A percentile compares a stretch with the other conserved stretches of the same genome.
Conservation (phyloP, 2,329 filamentous ascomycete species). For the Pezicula carpinea region DNA sequence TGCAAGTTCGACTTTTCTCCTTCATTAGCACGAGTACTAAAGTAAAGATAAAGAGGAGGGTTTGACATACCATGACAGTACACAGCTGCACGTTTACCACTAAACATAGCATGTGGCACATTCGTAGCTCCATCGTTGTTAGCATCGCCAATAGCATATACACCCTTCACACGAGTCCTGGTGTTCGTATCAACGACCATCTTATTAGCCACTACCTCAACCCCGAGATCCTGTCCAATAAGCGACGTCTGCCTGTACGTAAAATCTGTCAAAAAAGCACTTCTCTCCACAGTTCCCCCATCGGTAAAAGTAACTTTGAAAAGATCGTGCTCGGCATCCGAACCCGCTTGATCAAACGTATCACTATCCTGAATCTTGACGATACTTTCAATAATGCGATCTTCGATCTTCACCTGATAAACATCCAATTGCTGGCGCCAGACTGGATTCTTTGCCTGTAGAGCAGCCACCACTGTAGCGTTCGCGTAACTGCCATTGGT, state of each 20-base stretch:
- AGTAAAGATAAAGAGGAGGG: background rate
- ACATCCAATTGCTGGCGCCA: conserved; percentile 46
- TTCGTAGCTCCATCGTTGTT: conserved; percentile 58
- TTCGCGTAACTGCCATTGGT: conserved; percentile 55
- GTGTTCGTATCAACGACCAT: conserved; percentile 5
- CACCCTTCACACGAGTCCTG: conserved; percentile 42
- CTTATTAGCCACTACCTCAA: conserved; percentile 4
- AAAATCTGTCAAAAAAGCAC: conserved; percentile 48
- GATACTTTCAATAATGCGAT: conserved; percentile 47
- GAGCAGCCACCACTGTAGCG: conserved; percentile 34
- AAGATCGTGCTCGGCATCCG: conserved; percentile 41
- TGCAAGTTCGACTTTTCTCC: conserved; percentile 9
- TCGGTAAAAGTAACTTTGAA: conserved; percentile 50
- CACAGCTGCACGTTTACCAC: conserved; percentile 53
- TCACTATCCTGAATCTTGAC: conserved; percentile 37
- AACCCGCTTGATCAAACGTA: conserved; percentile 1
- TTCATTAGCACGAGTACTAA: background rate
- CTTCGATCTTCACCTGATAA: conserved; percentile 50
- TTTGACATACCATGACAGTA: conserved; percentile 47
- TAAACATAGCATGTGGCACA: conserved; percentile 56
- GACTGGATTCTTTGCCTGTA: conserved; percentile 30
- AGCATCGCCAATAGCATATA: conserved; percentile 55
- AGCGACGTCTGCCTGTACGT: conserved; percentile 41
- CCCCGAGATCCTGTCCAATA: conserved; percentile 41
- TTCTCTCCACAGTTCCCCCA: conserved; percentile 40